Evolutionary conservation across 208 protist species (phyloP), one percentile per base, ranked within the genome.

Genomic region (Crithidia sp.): DNA sequence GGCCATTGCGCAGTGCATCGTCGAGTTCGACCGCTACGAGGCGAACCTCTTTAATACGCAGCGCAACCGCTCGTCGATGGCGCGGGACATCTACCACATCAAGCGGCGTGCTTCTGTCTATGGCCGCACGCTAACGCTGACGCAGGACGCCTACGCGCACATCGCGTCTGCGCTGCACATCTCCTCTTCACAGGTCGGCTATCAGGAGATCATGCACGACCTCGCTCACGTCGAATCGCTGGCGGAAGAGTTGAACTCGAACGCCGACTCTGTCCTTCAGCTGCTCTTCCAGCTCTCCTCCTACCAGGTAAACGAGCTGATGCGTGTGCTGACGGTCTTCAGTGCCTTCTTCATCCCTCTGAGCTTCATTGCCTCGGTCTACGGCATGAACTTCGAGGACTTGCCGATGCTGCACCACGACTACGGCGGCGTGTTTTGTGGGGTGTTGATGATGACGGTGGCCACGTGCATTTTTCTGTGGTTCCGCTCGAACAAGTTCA

Each of bases 241-340:
- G 39, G 80, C 87, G n/a, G 86, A 93, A 54, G 88, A 90, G 66
- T 76, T 93, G 10, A 92, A 85, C 81, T 77, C 81, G 7, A 92
- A 93, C 71, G 84, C 86, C 0, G 85, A 93, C 57, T 91, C 86
- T 2, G 83, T 90, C 17, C 74, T 95, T 60, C 84, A 93, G 74
- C 76, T 95, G 49, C 82, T 93, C 13, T 95, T 93, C 45, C 86
- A 93, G 72, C 72, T 93, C 9, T 93, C 86, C 14, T 93, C 86
- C n/a, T 95, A 92, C 66, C 85, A 95, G 77, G 84, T 92, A 45
- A 96, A 93, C 67, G 88, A 96, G 79, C 81, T 94, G 19, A 95
- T 97, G 86, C 84, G 84, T 10, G 87, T 95, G 61, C 84, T 95
- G 68, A 95, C 93, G 14, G 73, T 94, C 28, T 90, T 97, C 77